phyloP scores from a whole-genome alignment of 345 rosid species.

The Citrus reticulata region DNA sequence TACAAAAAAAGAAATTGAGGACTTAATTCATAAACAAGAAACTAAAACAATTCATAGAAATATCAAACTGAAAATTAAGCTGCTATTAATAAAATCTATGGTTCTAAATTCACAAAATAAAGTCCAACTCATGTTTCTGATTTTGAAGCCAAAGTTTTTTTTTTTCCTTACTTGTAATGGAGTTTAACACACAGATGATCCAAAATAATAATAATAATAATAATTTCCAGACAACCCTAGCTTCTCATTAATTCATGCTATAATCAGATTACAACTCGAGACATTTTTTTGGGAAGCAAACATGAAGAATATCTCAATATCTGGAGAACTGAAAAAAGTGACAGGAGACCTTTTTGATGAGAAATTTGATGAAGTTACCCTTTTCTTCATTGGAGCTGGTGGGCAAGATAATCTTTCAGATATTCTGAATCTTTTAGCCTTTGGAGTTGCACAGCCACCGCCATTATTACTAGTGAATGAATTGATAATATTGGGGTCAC shows the following conservation, averaged over 20 bases:
- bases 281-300: slow-evolving; percentile 22
- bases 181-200: no score
- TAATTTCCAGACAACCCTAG: background rate
- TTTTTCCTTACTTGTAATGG: background rate
- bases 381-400: slow-evolving; percentile 40
- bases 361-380: slow-evolving; percentile 10
- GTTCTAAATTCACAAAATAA: background rate
- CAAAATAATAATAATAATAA: no score
- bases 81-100: no score
- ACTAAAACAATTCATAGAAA: background rate
- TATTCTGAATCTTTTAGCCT: slow-evolving; percentile 30
- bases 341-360: slow-evolving; percentile 17
- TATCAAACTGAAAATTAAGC: background rate
- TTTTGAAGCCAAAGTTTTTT: background rate
- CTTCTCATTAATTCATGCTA: background rate
- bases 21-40: background rate
- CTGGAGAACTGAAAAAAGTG: slow-evolving; percentile 27
- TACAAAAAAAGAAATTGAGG: background rate
- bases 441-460: slow-evolving; percentile 26
- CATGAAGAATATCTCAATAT: slow-evolving; percentile 39
- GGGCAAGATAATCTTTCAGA: slow-evolving; percentile 28
- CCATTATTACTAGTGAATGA: background rate
- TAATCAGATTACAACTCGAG: background rate
- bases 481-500: background rate
- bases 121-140: background rate